Base-by-base conservation (phyloP, 495 filamentous ascomycete genomes). In the Penicillium parvum region DNA sequence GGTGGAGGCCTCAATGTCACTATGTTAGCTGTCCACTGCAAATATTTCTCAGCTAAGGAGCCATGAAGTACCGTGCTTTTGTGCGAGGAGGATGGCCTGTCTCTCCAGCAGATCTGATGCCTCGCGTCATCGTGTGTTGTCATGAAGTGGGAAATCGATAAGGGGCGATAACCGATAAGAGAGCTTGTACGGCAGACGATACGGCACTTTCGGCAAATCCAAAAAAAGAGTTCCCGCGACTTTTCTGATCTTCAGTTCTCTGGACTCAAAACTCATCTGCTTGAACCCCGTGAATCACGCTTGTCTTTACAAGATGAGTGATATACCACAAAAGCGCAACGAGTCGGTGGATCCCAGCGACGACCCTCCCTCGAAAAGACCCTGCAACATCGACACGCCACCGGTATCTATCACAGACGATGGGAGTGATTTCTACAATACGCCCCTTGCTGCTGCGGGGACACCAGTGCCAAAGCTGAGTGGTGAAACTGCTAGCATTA, bases 361-460 rank as follows among this genome's bases (percentile, higher is more conserved):
- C 16, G 58, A 40, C 11, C 50, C 55, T 43, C 51, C 50, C 25
- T 32, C 40, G 7, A 61, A 61, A 34, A 47, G 40, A 17, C 45
- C 61, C 32, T 46, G 48, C 44, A 51, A 47, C 39, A 55, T 46
- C 38, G 60, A 68, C 45, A 62, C 65, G 57, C 61, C 64, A 57
- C 60, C 62, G 36, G 32, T 61, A 45, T 47, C 50, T 32, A 66
- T 64, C 14, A 60, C 60, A 14, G 69, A 70, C 38, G 55, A 59
- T 55, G 66, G 55, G 28, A 70, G 63, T 37, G 66, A 71, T 58
- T 71, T 69, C 40, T 70, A 70, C 51, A 66, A 69, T 38, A 69
- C 66, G 18, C 62, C 65, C 5, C 45, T 57, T 45, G 37, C n/a
- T n/a, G 44, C 28, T 47, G n/a, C 54, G 26, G 65, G 47, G n/a